phyloP scores from a whole-genome alignment of 805 yeast genomes.

The Lipomyces sp. region DNA sequence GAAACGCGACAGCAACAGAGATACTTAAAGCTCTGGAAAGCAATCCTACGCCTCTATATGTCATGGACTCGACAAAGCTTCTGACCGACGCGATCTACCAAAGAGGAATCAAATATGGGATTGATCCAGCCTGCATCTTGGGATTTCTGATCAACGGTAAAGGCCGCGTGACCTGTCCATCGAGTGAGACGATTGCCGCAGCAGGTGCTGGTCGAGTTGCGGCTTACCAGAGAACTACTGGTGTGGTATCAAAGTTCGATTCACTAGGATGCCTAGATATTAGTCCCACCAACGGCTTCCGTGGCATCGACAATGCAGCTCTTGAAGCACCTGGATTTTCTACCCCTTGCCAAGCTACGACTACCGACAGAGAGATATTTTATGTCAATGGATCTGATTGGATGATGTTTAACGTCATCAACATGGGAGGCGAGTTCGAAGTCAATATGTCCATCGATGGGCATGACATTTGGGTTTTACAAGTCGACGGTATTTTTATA shows the following conservation, averaged over 20 bases:
- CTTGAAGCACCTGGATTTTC: conserved; percentile 20
- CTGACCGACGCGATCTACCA: conserved; percentile 3
- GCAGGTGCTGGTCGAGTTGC: conserved; percentile 7
- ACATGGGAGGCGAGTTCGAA: conserved; percentile 14
- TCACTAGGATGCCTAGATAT: conserved; percentile 12
- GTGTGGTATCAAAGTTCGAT: background rate
- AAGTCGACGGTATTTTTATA: conserved; percentile 13
- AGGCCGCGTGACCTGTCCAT: conserved; percentile 13
- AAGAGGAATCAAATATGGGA: background rate
- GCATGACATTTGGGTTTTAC: conserved; percentile 17
- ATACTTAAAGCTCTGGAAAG: conserved; percentile 8
- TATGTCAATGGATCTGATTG: conserved; percentile 7
- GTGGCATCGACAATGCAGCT: conserved; percentile 13
- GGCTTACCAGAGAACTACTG: background rate
- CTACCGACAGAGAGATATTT: conserved; percentile 13
- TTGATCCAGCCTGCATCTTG: conserved; percentile 18
- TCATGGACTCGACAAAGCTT: conserved; percentile 16
- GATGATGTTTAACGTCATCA: conserved; percentile 11
- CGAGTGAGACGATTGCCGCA: conserved; percentile 3
- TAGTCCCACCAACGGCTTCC: background rate
- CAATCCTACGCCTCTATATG: conserved; percentile 2
- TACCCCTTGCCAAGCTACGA: conserved; percentile 12
- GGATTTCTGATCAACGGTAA: conserved; percentile 16
- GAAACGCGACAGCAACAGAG: background rate
- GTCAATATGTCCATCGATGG: conserved; percentile 15